Evolutionary conservation across 2,329 filamentous ascomycete species (phyloP).

Genomic region (Fonsecaea monophora): DNA sequence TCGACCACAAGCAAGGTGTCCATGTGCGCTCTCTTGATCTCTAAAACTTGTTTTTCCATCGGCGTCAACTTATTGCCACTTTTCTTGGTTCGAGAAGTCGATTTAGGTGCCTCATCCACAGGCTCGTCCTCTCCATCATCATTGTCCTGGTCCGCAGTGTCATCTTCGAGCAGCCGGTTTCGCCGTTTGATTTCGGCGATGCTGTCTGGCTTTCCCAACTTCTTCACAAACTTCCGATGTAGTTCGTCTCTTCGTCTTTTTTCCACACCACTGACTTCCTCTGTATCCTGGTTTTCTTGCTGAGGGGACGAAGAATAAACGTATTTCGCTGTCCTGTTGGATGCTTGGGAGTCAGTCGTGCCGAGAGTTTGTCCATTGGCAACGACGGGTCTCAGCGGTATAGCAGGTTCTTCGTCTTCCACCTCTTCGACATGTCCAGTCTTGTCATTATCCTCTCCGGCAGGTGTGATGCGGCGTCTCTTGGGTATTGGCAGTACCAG

Average conservation of each 20-base stretch:
- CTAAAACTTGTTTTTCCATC: slow-evolving; percentile 90
- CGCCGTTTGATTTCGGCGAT: slow-evolving; percentile 70
- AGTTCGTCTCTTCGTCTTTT: slow-evolving; percentile 70
- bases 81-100: slow-evolving; percentile 66
- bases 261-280: slow-evolving; percentile 53
- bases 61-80: slow-evolving; percentile 86
- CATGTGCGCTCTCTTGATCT: slow-evolving; percentile 89
- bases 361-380: slow-evolving; percentile 27
- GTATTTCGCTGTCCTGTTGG: slow-evolving; percentile 63
- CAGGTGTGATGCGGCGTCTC: slow-evolving; percentile 46
- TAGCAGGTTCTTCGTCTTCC: slow-evolving; percentile 15
- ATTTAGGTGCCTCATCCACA: slow-evolving; percentile 57
- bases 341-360: slow-evolving; percentile 39
- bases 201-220: slow-evolving; percentile 85
- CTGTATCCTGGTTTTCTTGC: slow-evolving; percentile 48
- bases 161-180: slow-evolving; percentile 62
- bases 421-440: slow-evolving; percentile 24
- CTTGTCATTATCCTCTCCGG: slow-evolving; percentile 37
- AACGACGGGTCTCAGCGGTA: slow-evolving; percentile 29
- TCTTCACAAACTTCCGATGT: slow-evolving; percentile 86
- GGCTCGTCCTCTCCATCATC: slow-evolving; percentile 67
- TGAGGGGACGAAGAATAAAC: slow-evolving; percentile 62
- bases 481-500: slow-evolving; percentile 52
- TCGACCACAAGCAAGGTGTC: slow-evolving; percentile 92
- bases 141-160: slow-evolving; percentile 59